Conservation (phyloP, 129 eudicot species). For the Centella asiatica region DNA sequence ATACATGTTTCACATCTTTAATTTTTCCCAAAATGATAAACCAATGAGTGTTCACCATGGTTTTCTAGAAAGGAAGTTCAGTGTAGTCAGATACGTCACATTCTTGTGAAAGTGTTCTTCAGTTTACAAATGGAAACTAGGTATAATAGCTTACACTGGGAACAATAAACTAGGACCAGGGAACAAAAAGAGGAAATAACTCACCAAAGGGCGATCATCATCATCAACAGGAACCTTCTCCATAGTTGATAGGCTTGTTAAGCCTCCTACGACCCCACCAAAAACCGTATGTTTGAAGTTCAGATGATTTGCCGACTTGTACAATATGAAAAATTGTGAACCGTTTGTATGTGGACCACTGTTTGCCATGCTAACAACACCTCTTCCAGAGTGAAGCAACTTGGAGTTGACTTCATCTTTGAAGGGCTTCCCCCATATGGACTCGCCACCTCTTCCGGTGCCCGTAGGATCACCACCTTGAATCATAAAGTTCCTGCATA, state of each 20-base stretch:
- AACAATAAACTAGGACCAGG: not conserved
- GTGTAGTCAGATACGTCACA: too few relatives aligned
- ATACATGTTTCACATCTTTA: too few relatives aligned
- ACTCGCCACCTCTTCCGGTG: constrained; percentile 92
- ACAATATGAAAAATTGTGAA: constrained; percentile 90
- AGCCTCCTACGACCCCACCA: constrained; percentile 95
- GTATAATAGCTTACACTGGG: not conserved
- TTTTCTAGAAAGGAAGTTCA: too few relatives aligned
- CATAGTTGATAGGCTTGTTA: constrained; percentile 73
- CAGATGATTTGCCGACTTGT: constrained; percentile 89
- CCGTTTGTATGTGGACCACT: constrained; percentile 95
- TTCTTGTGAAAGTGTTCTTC: not conserved
- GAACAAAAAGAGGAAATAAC: constrained; percentile 17
- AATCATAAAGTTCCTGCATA: constrained; percentile 85
- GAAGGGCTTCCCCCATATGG: constrained; percentile 95
- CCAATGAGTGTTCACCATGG: too few relatives aligned
- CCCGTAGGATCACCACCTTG: constrained; percentile 99
- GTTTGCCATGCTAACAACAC: constrained; percentile 99
- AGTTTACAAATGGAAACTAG: not conserved
- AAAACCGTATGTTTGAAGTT: constrained; percentile 94
- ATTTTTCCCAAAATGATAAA: too few relatives aligned
- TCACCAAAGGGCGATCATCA: constrained; percentile 84
- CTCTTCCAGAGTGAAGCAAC: constrained; percentile 90
- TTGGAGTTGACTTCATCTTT: constrained; percentile 91
- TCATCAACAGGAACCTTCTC: constrained; percentile 97